Percentiles rank a stretch among this genome's conserved stretches.
Evolutionary conservation across 169 alveolate species (phyloP).

Genomic region (Toxoplasma gondii): DNA sequence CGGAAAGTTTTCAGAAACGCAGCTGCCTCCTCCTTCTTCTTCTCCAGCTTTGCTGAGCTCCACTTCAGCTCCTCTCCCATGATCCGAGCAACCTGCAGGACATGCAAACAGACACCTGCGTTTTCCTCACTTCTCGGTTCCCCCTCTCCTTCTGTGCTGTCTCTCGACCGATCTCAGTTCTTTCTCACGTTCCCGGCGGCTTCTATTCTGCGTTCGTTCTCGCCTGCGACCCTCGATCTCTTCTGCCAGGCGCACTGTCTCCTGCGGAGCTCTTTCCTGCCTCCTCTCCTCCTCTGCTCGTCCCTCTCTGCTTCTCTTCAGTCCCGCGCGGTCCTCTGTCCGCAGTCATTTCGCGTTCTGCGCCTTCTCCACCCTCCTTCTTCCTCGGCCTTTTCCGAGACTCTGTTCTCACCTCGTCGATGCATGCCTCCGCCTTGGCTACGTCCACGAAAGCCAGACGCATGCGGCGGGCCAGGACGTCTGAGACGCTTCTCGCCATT

Average conservation of each 20-base stretch:
- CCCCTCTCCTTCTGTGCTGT: not conserved
- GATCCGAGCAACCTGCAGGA: not conserved
- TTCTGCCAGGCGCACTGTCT: too few relatives aligned
- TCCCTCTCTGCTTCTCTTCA: not conserved
- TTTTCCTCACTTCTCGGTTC: not conserved
- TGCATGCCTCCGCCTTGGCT: slow-evolving; percentile 65
- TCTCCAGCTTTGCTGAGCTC: not conserved
- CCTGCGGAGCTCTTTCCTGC: too few relatives aligned
- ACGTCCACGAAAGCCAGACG: slow-evolving; percentile 81
- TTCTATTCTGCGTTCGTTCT: too few relatives aligned
- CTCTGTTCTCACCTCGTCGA: slow-evolving; percentile 32
- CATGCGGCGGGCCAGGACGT: slow-evolving; percentile 82
- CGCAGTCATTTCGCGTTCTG: too few relatives aligned
- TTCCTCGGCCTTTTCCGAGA: too few relatives aligned
- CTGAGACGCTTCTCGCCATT: slow-evolving; percentile 81
- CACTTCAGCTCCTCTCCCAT: slow-evolving; percentile 26
- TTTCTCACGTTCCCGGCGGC: not conserved
- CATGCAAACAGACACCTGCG: not conserved
- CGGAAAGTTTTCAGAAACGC: not conserved
- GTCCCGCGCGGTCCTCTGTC: too few relatives aligned
- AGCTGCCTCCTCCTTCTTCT: slow-evolving; percentile 15
- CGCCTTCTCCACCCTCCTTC: too few relatives aligned
- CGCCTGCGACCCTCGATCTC: too few relatives aligned
- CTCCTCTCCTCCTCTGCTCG: not conserved
- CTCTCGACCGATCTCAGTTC: too few relatives aligned